These are phyloP conservation scores for Zygosaccharomyces kombuchaensis DNA, from an alignment of 805 yeast species.

Conservation along the genomic window DNA sequence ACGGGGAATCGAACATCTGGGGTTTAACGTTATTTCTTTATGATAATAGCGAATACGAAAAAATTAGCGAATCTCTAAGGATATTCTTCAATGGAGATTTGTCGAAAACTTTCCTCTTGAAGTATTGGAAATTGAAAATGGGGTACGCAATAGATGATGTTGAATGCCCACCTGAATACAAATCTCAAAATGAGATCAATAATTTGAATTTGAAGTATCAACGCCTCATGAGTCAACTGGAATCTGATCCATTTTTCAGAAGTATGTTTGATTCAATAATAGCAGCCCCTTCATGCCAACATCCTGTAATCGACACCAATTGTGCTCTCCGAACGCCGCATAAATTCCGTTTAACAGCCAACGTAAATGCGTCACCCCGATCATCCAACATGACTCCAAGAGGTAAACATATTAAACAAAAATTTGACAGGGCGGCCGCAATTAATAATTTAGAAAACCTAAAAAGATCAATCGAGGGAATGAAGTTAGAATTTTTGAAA, in stretches of 20 bases:
- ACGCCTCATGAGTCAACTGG: constrained; percentile 33
- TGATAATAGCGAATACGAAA: constrained; percentile 21
- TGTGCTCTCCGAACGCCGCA: background rate
- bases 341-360: background rate
- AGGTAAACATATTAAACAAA: constrained; percentile 21
- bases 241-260: constrained; percentile 46
- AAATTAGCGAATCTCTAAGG: constrained; percentile 18
- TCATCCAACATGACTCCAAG: constrained; percentile 34
- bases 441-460: constrained; percentile 18
- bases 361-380: constrained; percentile 23
- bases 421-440: constrained; percentile 26
- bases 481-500: constrained; percentile 14
- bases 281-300: constrained; percentile 39
- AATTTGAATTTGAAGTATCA: constrained; percentile 30
- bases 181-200: constrained; percentile 30
- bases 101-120: constrained; percentile 13
- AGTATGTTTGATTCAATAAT: constrained; percentile 48
- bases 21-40: constrained; percentile 21
- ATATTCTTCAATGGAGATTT: constrained; percentile 18
- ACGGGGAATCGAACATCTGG: constrained; percentile 26
- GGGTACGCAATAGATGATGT: constrained; percentile 17
- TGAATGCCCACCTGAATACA: constrained; percentile 17
- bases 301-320: background rate
- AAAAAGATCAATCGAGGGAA: constrained; percentile 14
- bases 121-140: constrained; percentile 24